phyloP scores from a whole-genome alignment of 2,329 filamentous ascomycete species.

The Penicillium sp. region DNA sequence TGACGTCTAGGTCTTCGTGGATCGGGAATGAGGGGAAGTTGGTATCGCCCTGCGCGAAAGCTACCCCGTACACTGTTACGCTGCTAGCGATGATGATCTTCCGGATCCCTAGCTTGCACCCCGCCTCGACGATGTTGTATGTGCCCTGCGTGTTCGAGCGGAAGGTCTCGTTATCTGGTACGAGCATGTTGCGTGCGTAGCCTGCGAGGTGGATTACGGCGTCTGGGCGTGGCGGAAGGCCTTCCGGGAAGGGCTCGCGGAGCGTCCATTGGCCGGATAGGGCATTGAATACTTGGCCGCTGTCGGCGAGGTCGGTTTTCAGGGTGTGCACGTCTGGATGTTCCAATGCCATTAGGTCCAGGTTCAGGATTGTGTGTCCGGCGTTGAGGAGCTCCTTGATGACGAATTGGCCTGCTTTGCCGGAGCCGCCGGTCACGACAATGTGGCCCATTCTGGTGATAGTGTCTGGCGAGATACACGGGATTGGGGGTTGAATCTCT shows the following conservation, averaged over 20 bases:
- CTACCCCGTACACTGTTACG: constrained; percentile 64
- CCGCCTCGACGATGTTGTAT: constrained; percentile 64
- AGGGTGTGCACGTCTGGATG: constrained; percentile 50
- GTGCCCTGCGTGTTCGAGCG: constrained; percentile 57
- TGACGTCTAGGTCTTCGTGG: constrained; percentile 60
- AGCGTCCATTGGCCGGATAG: constrained; percentile 58
- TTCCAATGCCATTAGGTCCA: constrained; percentile 52
- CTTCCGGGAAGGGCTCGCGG: constrained; percentile 35
- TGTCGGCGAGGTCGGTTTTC: constrained; percentile 57
- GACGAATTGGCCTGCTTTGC: constrained; percentile 56
- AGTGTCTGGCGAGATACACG: background rate
- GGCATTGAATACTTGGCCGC: constrained; percentile 58
- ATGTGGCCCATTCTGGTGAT: constrained; percentile 51
- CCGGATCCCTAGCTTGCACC: constrained; percentile 60
- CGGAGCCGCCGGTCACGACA: constrained; percentile 57
- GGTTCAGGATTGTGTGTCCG: constrained; percentile 56
- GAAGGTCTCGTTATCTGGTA: constrained; percentile 62
- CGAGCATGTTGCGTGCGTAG: constrained; percentile 60
- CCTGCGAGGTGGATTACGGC: constrained; percentile 64
- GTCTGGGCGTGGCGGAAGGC: constrained; percentile 51
- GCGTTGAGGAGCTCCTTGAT: constrained; percentile 53
- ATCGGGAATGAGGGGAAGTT: constrained; percentile 60
- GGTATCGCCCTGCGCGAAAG: constrained; percentile 59
- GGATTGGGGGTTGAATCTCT: background rate
- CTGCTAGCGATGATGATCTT: constrained; percentile 62